A percentile compares a stretch with the other conserved stretches of the same genome.
phyloP scores from a whole-genome alignment of 805 yeast species.

The Cyberlindnera sargentensis region DNA sequence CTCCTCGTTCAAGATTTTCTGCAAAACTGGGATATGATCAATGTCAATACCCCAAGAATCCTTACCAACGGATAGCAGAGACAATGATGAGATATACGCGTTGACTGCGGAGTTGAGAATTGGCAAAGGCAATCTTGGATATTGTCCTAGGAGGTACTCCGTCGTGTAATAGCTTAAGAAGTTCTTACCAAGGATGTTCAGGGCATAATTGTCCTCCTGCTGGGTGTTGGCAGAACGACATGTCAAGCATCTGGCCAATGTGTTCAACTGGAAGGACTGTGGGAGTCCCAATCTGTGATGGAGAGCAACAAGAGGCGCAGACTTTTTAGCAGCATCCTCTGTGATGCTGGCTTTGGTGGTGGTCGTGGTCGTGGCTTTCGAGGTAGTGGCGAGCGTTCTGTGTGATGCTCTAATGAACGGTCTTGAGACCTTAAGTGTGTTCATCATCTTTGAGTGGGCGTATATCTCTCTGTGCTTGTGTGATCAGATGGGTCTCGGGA shows the following conservation, averaged over 20 bases:
- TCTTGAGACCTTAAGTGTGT: not conserved
- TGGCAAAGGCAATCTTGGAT: constrained; percentile 85
- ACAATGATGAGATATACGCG: constrained; percentile 61
- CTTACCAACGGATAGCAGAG: constrained; percentile 61
- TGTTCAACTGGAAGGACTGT: constrained; percentile 44
- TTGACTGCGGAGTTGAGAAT: constrained; percentile 72
- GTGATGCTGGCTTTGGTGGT: constrained; percentile 25
- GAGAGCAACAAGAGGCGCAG: constrained; percentile 71
- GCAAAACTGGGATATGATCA: constrained; percentile 56
- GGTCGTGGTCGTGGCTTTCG: not conserved
- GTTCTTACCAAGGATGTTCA: constrained; percentile 76
- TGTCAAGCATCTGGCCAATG: constrained; percentile 77
- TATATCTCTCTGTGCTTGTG: no score
- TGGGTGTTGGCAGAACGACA: constrained; percentile 38
- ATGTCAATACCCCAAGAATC: constrained; percentile 81
- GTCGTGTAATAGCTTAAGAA: constrained; percentile 68
- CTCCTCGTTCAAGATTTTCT: constrained; percentile 62
- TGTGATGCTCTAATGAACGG: not conserved
- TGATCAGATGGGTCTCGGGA: no score
- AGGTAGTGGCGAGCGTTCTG: constrained; percentile 6
- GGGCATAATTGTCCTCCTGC: constrained; percentile 67
- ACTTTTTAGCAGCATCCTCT: constrained; percentile 46
- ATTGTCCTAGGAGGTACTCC: constrained; percentile 63
- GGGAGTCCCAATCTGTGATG: constrained; percentile 73
- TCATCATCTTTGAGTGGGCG: not conserved